Evolutionary conservation across 2,329 filamentous ascomycete genomes (phyloP).

Genomic region (Truncatella angustata): DNA sequence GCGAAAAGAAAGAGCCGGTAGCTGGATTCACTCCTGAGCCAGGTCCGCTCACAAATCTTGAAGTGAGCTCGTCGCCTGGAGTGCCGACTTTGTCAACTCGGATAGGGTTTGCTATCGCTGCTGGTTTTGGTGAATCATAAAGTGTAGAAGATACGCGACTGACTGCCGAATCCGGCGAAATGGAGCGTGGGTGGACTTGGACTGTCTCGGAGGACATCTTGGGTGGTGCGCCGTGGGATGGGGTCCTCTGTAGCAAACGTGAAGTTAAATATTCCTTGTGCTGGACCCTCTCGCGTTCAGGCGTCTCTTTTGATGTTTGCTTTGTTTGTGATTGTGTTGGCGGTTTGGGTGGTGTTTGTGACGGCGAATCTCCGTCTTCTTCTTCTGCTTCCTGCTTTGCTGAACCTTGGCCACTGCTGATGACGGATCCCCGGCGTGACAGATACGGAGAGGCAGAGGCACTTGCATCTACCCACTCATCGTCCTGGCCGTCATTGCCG

Average conservation of each 20-base stretch:
- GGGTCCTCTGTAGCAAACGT: conserved; percentile 62
- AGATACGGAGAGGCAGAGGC: conserved; percentile 60
- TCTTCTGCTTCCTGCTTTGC: conserved; percentile 29
- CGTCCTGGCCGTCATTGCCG: conserved; percentile 47
- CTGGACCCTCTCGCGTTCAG: conserved; percentile 41
- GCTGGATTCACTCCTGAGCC: conserved; percentile 49
- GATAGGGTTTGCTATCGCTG: conserved; percentile 6
- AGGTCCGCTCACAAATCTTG: conserved; percentile 55
- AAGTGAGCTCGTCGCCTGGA: conserved; percentile 47
- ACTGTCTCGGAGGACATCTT: conserved; percentile 63
- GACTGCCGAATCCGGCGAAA: conserved; percentile 32
- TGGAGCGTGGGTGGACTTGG: conserved; percentile 39
- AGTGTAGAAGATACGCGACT: conserved; percentile 39
- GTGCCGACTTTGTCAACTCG: no score
- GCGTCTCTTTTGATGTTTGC: conserved; percentile 21
- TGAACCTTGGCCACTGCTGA: conserved; percentile 48
- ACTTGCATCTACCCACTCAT: conserved; percentile 64
- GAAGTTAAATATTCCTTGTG: conserved; percentile 68
- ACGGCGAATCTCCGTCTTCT: conserved; percentile 30
- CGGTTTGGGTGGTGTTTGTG: conserved; percentile 34
- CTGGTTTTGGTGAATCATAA: conserved; percentile 35
- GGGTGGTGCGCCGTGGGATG: conserved; percentile 60
- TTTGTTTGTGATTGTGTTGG: conserved; percentile 11
- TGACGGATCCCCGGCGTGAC: conserved; percentile 48
- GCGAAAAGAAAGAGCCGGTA: conserved; percentile 49